Evolutionary conservation across 2,329 filamentous ascomycete genomes (phyloP).

Genomic region (Aspergillus hortae): DNA sequence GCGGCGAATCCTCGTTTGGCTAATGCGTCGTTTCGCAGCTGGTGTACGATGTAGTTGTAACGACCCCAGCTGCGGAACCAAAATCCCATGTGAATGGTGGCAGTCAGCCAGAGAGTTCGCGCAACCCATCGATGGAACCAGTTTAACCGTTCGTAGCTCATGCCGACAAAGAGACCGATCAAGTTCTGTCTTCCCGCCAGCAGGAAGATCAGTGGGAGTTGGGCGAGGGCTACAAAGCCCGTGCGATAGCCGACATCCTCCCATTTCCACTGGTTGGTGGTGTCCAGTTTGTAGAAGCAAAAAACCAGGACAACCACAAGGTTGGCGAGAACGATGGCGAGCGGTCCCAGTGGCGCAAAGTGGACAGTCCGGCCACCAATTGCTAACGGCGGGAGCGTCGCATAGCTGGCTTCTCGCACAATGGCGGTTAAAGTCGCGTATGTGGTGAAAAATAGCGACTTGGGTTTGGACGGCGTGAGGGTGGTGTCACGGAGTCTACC

Average conservation of each 20-base stretch:
- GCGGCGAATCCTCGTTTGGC: conserved; percentile 51
- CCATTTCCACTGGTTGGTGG: conserved; percentile 48
- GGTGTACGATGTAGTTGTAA: conserved; percentile 48
- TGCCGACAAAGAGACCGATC: conserved; percentile 46
- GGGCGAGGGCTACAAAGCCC: conserved; percentile 51
- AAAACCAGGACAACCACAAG: conserved; percentile 51
- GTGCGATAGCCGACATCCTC: conserved; percentile 57
- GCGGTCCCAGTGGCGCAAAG: conserved; percentile 38
- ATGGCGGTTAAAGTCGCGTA: conserved; percentile 55
- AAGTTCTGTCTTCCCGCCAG: conserved; percentile 56
- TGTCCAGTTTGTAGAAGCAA: conserved; percentile 55
- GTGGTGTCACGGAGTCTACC: conserved; percentile 44
- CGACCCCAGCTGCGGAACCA: conserved; percentile 52
- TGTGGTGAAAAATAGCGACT: conserved; percentile 42
- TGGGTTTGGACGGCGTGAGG: conserved; percentile 52
- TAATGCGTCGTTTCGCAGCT: conserved; percentile 48
- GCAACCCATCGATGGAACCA: conserved; percentile 53
- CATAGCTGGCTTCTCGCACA: conserved; percentile 52
- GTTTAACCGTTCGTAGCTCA: conserved; percentile 50
- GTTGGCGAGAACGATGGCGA: conserved; percentile 40
- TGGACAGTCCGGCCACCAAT: conserved; percentile 30
- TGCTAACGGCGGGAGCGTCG: conserved; percentile 35
- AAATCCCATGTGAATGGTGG: conserved; percentile 54
- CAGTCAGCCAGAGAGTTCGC: conserved; percentile 50
- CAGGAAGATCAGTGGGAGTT: conserved; percentile 55